Conservation (phyloP, 1,284 basidiomycete species). For the Coniferiporia weirii region DNA sequence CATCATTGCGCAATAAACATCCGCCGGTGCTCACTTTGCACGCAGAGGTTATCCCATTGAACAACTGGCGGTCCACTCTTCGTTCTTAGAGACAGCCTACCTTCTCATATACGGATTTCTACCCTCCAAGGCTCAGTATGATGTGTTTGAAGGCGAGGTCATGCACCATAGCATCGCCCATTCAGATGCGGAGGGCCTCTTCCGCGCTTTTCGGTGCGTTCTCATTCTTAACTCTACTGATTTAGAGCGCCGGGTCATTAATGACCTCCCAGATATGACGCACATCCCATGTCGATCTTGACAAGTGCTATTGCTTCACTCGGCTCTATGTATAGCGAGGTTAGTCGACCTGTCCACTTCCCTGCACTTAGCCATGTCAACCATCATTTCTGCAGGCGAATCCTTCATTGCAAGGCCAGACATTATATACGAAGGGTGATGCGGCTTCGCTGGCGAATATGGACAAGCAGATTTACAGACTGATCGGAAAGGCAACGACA, state of each 20-base stretch:
- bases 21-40: neutral
- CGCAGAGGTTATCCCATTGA: constrained; percentile 88
- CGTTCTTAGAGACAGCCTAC: constrained; percentile 79
- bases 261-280: constrained; percentile 60
- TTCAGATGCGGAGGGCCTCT: constrained; percentile 75
- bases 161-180: constrained; percentile 76
- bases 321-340: constrained; percentile 79
- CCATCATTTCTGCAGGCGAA: constrained; percentile 15
- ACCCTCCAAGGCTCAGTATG: constrained; percentile 60
- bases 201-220: constrained; percentile 66
- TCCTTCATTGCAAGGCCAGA: constrained; percentile 55
- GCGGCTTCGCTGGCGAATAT: constrained; percentile 63
- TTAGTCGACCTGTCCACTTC: constrained; percentile 53
- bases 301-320: constrained; percentile 81
- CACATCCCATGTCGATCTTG: constrained; percentile 85
- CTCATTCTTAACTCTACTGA: neutral
- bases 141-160: constrained; percentile 66
- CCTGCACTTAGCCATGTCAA: constrained; percentile 30
- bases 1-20: neutral
- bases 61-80: constrained; percentile 72
- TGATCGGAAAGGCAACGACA: constrained; percentile 84
- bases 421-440: constrained; percentile 67
- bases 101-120: constrained; percentile 83
- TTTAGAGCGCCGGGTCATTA: neutral
- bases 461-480: constrained; percentile 86